Evolutionary conservation across 805 yeast genomes (phyloP).

Genomic region (Kazachstania martiniae): DNA sequence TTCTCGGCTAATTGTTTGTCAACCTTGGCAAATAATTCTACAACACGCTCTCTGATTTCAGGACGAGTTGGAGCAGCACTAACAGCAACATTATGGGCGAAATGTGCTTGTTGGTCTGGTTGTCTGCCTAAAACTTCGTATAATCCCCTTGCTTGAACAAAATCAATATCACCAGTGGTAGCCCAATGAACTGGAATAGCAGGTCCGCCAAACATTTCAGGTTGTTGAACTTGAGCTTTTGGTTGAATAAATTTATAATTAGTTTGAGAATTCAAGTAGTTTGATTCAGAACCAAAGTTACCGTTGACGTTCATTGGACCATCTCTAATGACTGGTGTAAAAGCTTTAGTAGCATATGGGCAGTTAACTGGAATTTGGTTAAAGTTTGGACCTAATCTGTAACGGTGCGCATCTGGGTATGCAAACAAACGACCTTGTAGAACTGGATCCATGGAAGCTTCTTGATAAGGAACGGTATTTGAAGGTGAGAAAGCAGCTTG

Average conservation of each 20-base stretch:
- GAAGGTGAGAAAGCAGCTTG: constrained; percentile 62
- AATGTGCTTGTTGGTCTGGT: constrained; percentile 70
- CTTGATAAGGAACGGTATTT: constrained; percentile 61
- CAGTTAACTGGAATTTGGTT: constrained; percentile 56
- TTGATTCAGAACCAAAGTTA: constrained; percentile 66
- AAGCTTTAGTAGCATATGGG: constrained; percentile 37
- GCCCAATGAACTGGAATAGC: constrained; percentile 82
- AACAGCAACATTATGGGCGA: constrained; percentile 72
- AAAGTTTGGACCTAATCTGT: constrained; percentile 63
- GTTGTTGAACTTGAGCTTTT: constrained; percentile 34
- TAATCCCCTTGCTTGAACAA: constrained; percentile 37
- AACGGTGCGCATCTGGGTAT: constrained; percentile 67
- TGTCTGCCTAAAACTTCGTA: constrained; percentile 28
- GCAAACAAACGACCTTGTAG: constrained; percentile 68
- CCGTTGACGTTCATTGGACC: constrained; percentile 59
- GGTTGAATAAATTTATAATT: constrained; percentile 21
- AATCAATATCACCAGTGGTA: constrained; percentile 41
- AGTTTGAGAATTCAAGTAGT: constrained; percentile 49
- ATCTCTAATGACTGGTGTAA: constrained; percentile 66
- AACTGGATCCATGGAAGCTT: constrained; percentile 69
- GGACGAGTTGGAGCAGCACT: constrained; percentile 63
- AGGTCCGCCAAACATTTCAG: constrained; percentile 69
- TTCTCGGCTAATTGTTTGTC: constrained; percentile 53
- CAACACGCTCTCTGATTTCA: constrained; percentile 67
- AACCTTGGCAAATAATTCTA: constrained; percentile 66